Evolutionary conservation across 805 yeast species (phyloP).

Genomic region (Suhomyces prunicola): DNA sequence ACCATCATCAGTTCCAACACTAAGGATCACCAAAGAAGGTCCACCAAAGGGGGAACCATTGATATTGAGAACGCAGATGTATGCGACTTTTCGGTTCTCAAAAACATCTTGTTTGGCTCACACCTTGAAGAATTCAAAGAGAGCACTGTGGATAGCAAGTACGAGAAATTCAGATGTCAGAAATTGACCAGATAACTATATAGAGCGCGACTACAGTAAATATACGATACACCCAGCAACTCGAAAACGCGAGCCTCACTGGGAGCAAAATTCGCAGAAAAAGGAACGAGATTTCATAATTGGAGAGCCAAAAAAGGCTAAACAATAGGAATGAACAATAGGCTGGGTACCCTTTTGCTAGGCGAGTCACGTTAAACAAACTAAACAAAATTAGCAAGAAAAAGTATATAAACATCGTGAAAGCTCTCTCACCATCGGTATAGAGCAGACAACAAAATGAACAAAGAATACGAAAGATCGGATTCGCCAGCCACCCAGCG

Average conservation of each 20-base stretch:
- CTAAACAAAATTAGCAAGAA: background rate
- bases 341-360: background rate
- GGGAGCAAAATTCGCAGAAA: background rate
- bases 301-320: background rate
- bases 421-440: background rate
- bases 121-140: slow-evolving; percentile 29
- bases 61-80: slow-evolving; percentile 13
- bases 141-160: slow-evolving; percentile 15
- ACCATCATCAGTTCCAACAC: slow-evolving; percentile 13
- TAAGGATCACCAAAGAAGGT: slow-evolving; percentile 7
- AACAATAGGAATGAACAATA: background rate
- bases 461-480: background rate
- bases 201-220: background rate
- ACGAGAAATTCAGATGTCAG: slow-evolving; percentile 12
- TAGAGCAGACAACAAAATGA: background rate
- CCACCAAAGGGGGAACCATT: slow-evolving; percentile 18
- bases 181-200: background rate
- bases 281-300: background rate
- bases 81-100: slow-evolving; percentile 19
- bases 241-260: background rate
- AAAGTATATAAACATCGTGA: background rate
- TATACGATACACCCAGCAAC: background rate
- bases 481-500: slow-evolving; percentile 2
- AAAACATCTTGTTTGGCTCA: slow-evolving; percentile 19
- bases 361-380: background rate